A percentile compares a stretch with the other conserved stretches of the same genome.
Conservation (phyloP, 2,329 filamentous ascomycete genomes). For the Aspergillus costaricaensis region DNA sequence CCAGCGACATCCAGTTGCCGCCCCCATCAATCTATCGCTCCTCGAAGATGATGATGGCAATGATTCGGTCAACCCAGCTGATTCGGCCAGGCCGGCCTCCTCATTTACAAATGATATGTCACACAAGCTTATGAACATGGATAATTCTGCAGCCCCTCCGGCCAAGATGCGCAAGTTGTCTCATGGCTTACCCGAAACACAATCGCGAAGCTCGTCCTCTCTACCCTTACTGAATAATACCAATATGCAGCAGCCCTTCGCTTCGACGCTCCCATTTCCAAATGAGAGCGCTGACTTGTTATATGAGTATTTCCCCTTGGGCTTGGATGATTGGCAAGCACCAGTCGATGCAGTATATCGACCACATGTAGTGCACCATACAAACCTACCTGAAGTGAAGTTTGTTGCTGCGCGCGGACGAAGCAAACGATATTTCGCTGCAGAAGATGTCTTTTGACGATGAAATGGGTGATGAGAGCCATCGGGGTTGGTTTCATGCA, state of each 20-base stretch:
- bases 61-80: constrained; percentile 35
- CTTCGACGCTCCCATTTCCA: constrained; percentile 52
- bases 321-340: constrained; percentile 87
- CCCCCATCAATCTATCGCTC: constrained; percentile 58
- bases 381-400: constrained; percentile 68
- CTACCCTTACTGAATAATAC: constrained; percentile 36
- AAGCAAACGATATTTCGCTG: constrained; percentile 71
- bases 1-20: constrained; percentile 41
- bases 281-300: constrained; percentile 76
- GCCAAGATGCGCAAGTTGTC: constrained; percentile 43
- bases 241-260: constrained; percentile 52
- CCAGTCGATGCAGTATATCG: constrained; percentile 88
- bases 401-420: constrained; percentile 66
- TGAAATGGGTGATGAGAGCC: neutral
- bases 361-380: constrained; percentile 92
- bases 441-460: constrained; percentile 52
- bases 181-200: constrained; percentile 30
- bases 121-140: constrained; percentile 30
- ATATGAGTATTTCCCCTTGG: constrained; percentile 93
- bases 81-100: constrained; percentile 21
- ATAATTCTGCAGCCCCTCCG: constrained; percentile 34
- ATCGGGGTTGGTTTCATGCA: neutral
- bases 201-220: constrained; percentile 35
- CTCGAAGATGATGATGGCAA: constrained; percentile 59
- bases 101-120: constrained; percentile 29